phyloP scores from a whole-genome alignment of 2,329 filamentous ascomycete species.

The Sclerotinia subarctica region DNA sequence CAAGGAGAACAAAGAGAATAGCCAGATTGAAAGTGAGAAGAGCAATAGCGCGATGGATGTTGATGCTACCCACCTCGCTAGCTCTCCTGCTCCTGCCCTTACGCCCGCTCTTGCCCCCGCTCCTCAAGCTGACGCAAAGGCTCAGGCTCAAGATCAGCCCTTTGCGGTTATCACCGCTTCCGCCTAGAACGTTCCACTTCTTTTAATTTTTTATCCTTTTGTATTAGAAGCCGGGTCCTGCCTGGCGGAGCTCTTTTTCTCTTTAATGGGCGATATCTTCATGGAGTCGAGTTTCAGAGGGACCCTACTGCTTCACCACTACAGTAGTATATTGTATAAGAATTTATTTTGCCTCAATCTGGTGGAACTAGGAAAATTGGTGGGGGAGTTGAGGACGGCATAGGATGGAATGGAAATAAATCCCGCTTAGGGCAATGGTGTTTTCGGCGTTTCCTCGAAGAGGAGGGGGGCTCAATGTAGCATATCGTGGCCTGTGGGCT shows the following conservation, averaged over 20 bases:
- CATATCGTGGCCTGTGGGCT: slow-evolving; percentile 1
- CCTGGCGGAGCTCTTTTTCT: neutral
- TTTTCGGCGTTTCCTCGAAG: slow-evolving; percentile 14
- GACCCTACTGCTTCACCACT: neutral
- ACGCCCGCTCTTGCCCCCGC: slow-evolving; percentile 20
- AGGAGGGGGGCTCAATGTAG: slow-evolving; percentile 3
- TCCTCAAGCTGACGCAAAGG: slow-evolving; percentile 5
- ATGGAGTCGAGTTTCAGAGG: neutral
- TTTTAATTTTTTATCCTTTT: slow-evolving; percentile 16
- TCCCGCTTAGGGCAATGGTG: slow-evolving; percentile 21
- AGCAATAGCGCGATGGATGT: slow-evolving; percentile 58
- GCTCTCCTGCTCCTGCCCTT: slow-evolving; percentile 45
- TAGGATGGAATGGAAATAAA: neutral
- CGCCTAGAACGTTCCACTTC: slow-evolving; percentile 14
- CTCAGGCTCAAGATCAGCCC: neutral
- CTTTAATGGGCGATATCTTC: neutral
- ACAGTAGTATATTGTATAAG: slow-evolving; percentile 17
- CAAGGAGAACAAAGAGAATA: slow-evolving; percentile 64
- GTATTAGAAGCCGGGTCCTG: slow-evolving; percentile 10
- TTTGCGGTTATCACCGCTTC: slow-evolving; percentile 16
- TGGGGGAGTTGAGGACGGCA: slow-evolving; percentile 4
- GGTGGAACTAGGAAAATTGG: slow-evolving; percentile 3
- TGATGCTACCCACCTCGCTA: slow-evolving; percentile 48
- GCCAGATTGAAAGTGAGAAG: slow-evolving; percentile 52
- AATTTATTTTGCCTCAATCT: slow-evolving; percentile 10